Evolutionary conservation across 2,329 filamentous ascomycete species (phyloP).

Genomic region (Colletotrichum sp.): DNA sequence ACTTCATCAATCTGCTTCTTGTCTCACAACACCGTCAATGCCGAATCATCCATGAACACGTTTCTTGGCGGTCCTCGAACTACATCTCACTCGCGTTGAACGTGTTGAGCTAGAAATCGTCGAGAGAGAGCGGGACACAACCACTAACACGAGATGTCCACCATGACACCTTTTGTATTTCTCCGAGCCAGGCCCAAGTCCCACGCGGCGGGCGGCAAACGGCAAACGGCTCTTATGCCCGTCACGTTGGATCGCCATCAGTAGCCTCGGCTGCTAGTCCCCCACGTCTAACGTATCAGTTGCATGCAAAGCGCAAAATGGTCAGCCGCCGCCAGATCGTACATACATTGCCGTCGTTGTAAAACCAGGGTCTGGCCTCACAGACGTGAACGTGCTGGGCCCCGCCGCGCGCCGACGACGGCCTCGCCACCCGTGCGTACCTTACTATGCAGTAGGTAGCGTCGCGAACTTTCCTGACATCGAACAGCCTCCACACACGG

Average conservation of each 20-base stretch:
- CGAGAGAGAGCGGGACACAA: not conserved
- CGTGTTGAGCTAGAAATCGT: not conserved
- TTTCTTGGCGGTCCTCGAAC: not conserved
- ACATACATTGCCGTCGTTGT: not conserved
- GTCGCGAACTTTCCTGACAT: conserved; percentile 4
- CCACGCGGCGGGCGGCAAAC: not conserved
- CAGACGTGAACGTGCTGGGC: not conserved
- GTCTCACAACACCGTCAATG: not conserved
- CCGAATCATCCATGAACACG: not conserved
- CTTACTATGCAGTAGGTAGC: not conserved
- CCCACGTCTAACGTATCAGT: conserved; percentile 1
- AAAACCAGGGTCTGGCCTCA: conserved; percentile 4
- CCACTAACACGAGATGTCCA: not conserved
- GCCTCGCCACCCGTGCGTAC: conserved; percentile 5
- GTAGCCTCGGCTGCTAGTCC: not conserved
- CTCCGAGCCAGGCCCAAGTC: not conserved
- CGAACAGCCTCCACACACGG: not conserved
- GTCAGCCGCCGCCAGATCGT: conserved; percentile 3
- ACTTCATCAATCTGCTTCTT: not conserved
- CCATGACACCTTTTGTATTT: not conserved
- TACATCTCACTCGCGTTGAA: not conserved
- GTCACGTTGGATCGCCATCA: conserved; percentile 7
- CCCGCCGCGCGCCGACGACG: not conserved
- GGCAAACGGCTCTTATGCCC: not conserved
- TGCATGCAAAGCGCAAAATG: conserved; percentile 5